Evolutionary conservation across 116 monocot species (phyloP).

Genomic region (Cymodocea nodosa): DNA sequence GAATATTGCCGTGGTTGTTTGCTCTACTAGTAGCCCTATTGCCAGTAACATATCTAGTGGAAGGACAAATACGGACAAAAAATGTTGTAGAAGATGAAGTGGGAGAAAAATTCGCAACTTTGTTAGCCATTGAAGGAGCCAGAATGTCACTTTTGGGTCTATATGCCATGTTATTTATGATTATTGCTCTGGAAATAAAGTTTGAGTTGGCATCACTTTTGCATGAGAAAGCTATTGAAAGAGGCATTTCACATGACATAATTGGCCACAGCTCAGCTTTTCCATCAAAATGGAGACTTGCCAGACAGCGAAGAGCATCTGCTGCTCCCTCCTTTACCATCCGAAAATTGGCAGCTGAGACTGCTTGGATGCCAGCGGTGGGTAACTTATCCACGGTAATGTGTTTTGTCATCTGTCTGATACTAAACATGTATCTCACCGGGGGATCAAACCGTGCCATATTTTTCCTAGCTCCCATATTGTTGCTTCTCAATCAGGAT

Average conservation of each 20-base stretch:
- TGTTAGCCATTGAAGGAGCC: slow-evolving; percentile 82
- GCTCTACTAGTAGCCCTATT: slow-evolving; percentile 85
- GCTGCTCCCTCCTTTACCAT: slow-evolving; percentile 78
- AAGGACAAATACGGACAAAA: slow-evolving; percentile 73
- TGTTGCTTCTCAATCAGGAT: slow-evolving; percentile 92
- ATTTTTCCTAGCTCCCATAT: slow-evolving; percentile 85
- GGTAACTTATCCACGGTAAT: slow-evolving; percentile 82
- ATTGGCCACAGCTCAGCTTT: slow-evolving; percentile 17
- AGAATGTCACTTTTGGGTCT: slow-evolving; percentile 90
- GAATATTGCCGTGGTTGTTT: slow-evolving; percentile 93
- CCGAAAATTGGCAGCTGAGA: slow-evolving; percentile 76
- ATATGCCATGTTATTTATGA: slow-evolving; percentile 82
- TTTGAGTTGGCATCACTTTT: slow-evolving; percentile 71
- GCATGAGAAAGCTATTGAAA: slow-evolving; percentile 53
- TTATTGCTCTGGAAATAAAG: slow-evolving; percentile 74
- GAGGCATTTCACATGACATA: slow-evolving; percentile 18
- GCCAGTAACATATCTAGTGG: slow-evolving; percentile 86
- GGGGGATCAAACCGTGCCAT: slow-evolving; percentile 87
- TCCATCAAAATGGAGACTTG: slow-evolving; percentile 60
- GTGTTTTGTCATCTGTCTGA: slow-evolving; percentile 72
- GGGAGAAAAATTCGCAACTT: slow-evolving; percentile 44
- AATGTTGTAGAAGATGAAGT: slow-evolving; percentile 38
- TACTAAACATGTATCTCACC: slow-evolving; percentile 62
- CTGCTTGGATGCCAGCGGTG: slow-evolving; percentile 96
- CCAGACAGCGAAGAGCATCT: slow-evolving; percentile 69